A percentile compares a stretch with the other conserved stretches of the same genome.
These are phyloP conservation scores for Aaosphaeria arxii DNA, from an alignment of 2,329 filamentous ascomycete species.

Conservation along the genomic window DNA sequence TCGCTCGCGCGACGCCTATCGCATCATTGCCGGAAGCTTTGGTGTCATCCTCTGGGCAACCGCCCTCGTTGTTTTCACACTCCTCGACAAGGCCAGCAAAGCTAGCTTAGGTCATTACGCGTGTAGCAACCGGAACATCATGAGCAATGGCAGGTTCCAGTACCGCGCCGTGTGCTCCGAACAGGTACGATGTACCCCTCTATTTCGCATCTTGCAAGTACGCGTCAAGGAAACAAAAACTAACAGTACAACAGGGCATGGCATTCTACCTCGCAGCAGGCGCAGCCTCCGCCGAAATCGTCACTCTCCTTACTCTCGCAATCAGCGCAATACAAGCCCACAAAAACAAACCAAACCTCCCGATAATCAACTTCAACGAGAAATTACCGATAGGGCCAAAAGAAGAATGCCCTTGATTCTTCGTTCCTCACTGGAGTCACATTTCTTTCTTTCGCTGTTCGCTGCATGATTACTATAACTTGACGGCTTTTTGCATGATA, in stretches of 20 bases:
- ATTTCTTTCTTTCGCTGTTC: background rate
- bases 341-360: background rate
- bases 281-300: slow-evolving; percentile 27
- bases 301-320: slow-evolving; percentile 31
- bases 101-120: slow-evolving; percentile 35
- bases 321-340: slow-evolving; percentile 23
- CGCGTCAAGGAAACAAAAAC: background rate
- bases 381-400: background rate
- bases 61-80: slow-evolving; percentile 29
- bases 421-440: background rate
- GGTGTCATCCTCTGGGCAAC: slow-evolving; percentile 33
- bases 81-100: slow-evolving; percentile 34
- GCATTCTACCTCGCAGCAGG: slow-evolving; percentile 36
- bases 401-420: background rate
- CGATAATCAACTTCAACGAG: background rate
- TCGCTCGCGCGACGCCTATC: slow-evolving; percentile 32
- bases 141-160: slow-evolving; percentile 36
- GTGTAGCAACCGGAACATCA: slow-evolving; percentile 29
- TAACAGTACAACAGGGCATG: slow-evolving; percentile 24
- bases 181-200: slow-evolving; percentile 20
- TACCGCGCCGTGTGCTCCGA: slow-evolving; percentile 38
- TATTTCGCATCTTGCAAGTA: background rate
- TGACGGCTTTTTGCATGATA: slow-evolving; percentile 22
- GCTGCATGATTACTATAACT: slow-evolving; percentile 1
- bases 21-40: slow-evolving; percentile 31